Evolutionary conservation across 352 stramenopile genomes (phyloP).

Genomic region (Globisporangium splendens): DNA sequence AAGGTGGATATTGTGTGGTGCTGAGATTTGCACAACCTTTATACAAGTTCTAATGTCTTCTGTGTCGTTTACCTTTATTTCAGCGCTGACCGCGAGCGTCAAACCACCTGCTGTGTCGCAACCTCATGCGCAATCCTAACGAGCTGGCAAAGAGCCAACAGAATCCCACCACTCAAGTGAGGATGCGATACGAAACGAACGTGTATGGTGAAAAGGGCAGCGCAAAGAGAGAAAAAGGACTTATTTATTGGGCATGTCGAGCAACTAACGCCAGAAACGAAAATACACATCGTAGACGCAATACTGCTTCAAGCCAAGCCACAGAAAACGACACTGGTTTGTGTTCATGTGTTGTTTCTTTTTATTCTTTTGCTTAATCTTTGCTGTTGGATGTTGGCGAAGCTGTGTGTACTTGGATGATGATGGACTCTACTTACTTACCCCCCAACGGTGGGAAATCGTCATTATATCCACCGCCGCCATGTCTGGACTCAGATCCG

Average conservation of each 20-base stretch:
- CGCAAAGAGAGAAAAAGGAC: constrained; percentile 1
- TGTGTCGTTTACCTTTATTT: background rate
- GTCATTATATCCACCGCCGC: constrained; percentile 46
- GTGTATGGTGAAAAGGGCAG: constrained; percentile 5
- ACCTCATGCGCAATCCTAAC: background rate
- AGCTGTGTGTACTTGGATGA: background rate
- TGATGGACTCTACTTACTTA: constrained; percentile 32
- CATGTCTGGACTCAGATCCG: constrained; percentile 7
- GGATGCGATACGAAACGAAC: too few species aligned
- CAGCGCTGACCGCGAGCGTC: constrained; percentile 2
- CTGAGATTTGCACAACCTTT: too few species aligned
- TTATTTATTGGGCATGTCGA: background rate
- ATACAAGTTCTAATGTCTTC: too few species aligned
- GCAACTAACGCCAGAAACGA: too few species aligned
- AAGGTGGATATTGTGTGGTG: constrained; percentile 25
- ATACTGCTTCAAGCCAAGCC: too few species aligned
- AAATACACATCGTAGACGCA: too few species aligned
- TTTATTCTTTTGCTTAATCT: background rate
- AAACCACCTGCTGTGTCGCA: background rate
- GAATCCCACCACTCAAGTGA: too few species aligned
- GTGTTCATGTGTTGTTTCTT: background rate
- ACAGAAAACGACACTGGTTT: background rate
- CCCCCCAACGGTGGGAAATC: constrained; percentile 64
- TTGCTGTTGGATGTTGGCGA: background rate
- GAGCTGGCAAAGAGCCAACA: background rate